Evolutionary conservation across 75 land plant genomes (phyloP).

Genomic region (Picea sitchensis): DNA sequence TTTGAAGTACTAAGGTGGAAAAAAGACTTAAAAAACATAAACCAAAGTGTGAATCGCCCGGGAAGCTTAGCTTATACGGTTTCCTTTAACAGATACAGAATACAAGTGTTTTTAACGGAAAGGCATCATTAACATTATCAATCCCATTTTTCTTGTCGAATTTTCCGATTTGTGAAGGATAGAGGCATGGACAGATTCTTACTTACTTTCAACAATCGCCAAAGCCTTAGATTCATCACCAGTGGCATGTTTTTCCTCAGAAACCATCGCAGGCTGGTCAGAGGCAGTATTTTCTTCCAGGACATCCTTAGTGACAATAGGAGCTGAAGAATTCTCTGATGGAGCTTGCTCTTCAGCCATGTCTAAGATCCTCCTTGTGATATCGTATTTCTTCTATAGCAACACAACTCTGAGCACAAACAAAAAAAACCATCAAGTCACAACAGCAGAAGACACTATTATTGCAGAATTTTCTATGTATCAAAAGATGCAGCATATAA

Average conservation of each 20-base stretch:
- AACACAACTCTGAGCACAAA: background rate
- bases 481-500: too few species aligned
- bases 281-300: background rate
- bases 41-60: background rate
- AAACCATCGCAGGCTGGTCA: background rate
- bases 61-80: background rate
- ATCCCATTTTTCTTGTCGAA: background rate
- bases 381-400: background rate
- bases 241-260: background rate
- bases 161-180: background rate
- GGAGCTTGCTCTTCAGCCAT: constrained; percentile 4
- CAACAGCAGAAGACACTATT: too few species aligned
- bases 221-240: constrained; percentile 9
- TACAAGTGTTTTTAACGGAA: background rate
- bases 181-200: background rate
- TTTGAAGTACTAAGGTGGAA: background rate
- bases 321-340: background rate
- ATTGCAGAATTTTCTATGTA: too few species aligned
- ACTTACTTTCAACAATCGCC: background rate
- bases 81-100: background rate
- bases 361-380: background rate
- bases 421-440: background rate
- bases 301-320: constrained; percentile 1
- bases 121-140: background rate
- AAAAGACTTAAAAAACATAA: background rate